Base-by-base conservation (phyloP, 768 basidiomycete genomes). In the Suillus occidentalis region DNA sequence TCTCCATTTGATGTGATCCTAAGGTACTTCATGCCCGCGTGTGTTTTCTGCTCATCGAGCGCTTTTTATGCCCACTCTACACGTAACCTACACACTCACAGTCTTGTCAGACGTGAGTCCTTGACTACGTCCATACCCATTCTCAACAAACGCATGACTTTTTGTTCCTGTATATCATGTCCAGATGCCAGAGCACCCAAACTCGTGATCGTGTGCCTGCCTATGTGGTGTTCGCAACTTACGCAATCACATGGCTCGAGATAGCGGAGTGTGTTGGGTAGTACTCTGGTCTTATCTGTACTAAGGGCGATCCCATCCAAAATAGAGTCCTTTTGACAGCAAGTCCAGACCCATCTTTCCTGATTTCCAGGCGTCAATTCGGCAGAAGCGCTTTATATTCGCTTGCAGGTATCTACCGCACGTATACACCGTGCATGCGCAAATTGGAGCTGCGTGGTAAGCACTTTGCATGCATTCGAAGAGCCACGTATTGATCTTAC, bases 1-100 rank as follows among this genome's bases (percentile, higher is more conserved):
- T 37, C 53, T 55, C 53, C 53, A 55, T 55, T 34, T 31, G 31
- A 34, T 31, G 18, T 7, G 4, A 50, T 53, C 28, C 18, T 3
- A 31, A 53, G 52, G 53, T 55, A 55, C 53, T 55, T 55, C 53
- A 55, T 55, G 3, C 31, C 53, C 53, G 53, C 20, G 53, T 55
- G 53, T 34, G 20, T 55, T 55, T 55, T 55, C 52, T 16, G 8
- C 16, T 52, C 50, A 52, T 18, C 28, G 9, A 31, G 10, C 10
- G 36, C 34, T 55, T 36, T 55, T 34, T 55, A 55, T 20, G 20
- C 34, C 53, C 31, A 34, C 31, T 34, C 52, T 53, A 34, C 52
- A 12, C 28, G 28, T 18, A 52, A 52, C 16, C 28, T 28, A 49
- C 47, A 22, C 13, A 2, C 39, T 40, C 22, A 25, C 57, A 40